A percentile compares a stretch with the other conserved stretches of the same genome.
Evolutionary conservation across 140 eudicot species (phyloP).

Genomic region (Anethum foeniculum): DNA sequence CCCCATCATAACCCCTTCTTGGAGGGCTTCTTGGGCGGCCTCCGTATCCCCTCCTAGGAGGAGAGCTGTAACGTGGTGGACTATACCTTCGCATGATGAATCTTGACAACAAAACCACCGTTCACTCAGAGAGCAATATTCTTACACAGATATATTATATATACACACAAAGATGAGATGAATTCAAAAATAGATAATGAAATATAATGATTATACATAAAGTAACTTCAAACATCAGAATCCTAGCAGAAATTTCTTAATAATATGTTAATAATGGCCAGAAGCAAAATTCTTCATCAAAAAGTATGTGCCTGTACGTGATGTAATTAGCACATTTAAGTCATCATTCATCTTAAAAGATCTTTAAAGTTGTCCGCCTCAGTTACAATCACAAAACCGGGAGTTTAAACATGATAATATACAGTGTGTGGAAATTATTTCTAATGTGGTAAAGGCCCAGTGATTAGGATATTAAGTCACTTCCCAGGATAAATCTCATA

Average conservation of each 20-base stretch:
- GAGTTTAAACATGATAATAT: not conserved
- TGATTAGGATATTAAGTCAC: not conserved
- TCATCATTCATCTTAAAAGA: not conserved
- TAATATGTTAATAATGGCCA: not conserved
- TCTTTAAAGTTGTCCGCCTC: not conserved
- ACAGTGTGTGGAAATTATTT: not conserved
- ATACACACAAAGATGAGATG: not conserved
- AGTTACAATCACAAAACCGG: not conserved
- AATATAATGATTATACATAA: not conserved
- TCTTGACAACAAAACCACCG: conserved; percentile 7
- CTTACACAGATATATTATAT: not conserved
- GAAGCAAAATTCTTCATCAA: not conserved
- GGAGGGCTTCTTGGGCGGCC: conserved; percentile 55
- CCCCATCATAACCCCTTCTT: conserved; percentile 44
- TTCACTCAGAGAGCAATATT: not conserved
- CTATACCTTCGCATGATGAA: conserved; percentile 47
- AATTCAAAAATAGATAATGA: not conserved
- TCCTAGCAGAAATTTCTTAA: not conserved
- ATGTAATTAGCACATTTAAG: too few relatives aligned
- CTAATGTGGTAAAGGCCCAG: not conserved
- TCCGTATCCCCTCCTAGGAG: conserved; percentile 57
- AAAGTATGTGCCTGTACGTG: not conserved
- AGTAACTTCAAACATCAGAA: not conserved
- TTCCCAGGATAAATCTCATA: not conserved
- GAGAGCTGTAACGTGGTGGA: conserved; percentile 41